phyloP scores from a whole-genome alignment of 352 stramenopile genomes.

The Globisporangium solare region DNA sequence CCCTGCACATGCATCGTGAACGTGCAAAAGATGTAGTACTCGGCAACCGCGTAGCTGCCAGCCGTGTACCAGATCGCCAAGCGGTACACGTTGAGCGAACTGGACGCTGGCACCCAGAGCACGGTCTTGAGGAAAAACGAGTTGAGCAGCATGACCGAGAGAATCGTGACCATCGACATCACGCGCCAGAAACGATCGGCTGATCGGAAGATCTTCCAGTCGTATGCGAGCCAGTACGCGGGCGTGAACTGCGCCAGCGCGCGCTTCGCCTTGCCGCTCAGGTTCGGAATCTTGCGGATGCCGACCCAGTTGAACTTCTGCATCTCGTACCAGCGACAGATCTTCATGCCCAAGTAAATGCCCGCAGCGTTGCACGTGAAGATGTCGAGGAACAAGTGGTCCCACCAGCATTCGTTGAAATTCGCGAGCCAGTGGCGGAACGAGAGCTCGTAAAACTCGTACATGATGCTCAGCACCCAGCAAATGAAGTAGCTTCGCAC shows the following conservation, averaged over 20 bases:
- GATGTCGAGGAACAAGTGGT: constrained; percentile 92
- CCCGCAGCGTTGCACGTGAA: constrained; percentile 92
- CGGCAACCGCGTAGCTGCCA: constrained; percentile 80
- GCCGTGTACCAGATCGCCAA: constrained; percentile 82
- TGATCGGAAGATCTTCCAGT: constrained; percentile 93
- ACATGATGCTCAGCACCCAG: constrained; percentile 81
- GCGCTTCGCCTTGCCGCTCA: constrained; percentile 74
- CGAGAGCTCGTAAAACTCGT: constrained; percentile 84
- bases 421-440: constrained; percentile 91
- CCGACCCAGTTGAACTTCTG: constrained; percentile 88
- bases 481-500: constrained; percentile 81
- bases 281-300: constrained; percentile 80
- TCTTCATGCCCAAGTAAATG: constrained; percentile 87
- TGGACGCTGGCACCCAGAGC: constrained; percentile 85
- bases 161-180: constrained; percentile 85
- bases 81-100: constrained; percentile 76
- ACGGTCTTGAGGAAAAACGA: constrained; percentile 95
- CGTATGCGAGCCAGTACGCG: constrained; percentile 87
- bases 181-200: constrained; percentile 89
- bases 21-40: constrained; percentile 89
- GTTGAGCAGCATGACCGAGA: constrained; percentile 94
- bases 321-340: constrained; percentile 86
- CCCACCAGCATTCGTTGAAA: constrained; percentile 96
- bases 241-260: constrained; percentile 88
- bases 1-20: constrained; percentile 71